Conservation (phyloP, 2,329 filamentous ascomycete species). For the Sporothrix inflata region DNA sequence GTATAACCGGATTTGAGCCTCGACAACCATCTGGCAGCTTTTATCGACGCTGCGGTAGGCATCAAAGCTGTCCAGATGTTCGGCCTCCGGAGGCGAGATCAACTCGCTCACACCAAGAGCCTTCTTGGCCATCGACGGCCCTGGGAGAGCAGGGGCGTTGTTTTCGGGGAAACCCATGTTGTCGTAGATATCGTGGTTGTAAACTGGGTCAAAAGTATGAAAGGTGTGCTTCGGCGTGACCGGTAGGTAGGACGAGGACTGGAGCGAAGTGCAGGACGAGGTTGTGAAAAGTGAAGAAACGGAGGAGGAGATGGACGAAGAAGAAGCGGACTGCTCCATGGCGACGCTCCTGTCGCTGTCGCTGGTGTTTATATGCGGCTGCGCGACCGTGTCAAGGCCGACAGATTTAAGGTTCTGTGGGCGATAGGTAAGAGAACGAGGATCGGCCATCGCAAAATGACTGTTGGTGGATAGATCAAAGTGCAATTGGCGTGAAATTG, state of each 20-base stretch:
- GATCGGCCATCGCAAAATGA: constrained; percentile 19
- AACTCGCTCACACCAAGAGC: constrained; percentile 56
- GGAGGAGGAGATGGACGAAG: constrained; percentile 25
- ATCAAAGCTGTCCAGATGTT: constrained; percentile 56
- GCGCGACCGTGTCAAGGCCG: not conserved
- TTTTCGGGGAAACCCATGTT: not conserved
- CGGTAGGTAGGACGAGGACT: constrained; percentile 17
- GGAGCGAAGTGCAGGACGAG: not conserved
- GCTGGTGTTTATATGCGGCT: not conserved
- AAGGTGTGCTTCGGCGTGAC: constrained; percentile 14
- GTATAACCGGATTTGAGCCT: constrained; percentile 36
- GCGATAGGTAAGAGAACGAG: not conserved
- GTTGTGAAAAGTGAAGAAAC: constrained; percentile 11
- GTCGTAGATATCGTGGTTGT: not conserved
- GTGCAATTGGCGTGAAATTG: not conserved
- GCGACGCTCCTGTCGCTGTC: constrained; percentile 22
- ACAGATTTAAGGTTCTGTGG: not conserved
- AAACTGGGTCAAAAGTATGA: not conserved
- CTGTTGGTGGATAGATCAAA: not conserved
- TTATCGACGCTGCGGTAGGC: not conserved
- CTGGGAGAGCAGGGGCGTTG: not conserved
- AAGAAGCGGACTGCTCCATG: constrained; percentile 33
- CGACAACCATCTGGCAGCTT: no score
- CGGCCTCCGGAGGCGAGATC: constrained; percentile 65
- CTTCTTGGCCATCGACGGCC: constrained; percentile 43